Evolutionary conservation across 2,329 filamentous ascomycete species (phyloP).

Genomic region (Xylariaceae sp.): DNA sequence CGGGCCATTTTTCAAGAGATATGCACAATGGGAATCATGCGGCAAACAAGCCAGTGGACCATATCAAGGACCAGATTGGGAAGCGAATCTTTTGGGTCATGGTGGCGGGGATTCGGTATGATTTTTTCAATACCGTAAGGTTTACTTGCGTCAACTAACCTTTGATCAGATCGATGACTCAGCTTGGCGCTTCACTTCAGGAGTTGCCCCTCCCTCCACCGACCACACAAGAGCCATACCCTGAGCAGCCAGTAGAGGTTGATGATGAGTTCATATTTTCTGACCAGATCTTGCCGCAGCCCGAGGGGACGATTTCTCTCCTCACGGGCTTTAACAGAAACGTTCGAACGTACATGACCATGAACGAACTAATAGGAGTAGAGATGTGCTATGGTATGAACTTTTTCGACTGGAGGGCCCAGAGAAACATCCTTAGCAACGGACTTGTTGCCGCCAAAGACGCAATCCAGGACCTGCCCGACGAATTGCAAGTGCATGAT

Average conservation of each 20-base stretch:
- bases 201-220: constrained; percentile 73
- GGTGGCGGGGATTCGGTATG: constrained; percentile 66
- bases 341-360: constrained; percentile 73
- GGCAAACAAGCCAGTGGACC: constrained; percentile 54
- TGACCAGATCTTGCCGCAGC: constrained; percentile 66
- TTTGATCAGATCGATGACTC: constrained; percentile 64
- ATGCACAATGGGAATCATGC: constrained; percentile 35
- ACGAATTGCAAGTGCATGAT: constrained; percentile 52
- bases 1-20: constrained; percentile 27
- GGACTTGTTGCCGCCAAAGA: constrained; percentile 68
- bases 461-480: constrained; percentile 63
- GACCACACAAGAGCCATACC: constrained; percentile 71
- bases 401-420: constrained; percentile 72
- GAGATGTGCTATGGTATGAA: constrained; percentile 80
- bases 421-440: constrained; percentile 67
- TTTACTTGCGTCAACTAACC: constrained; percentile 1
- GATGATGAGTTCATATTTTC: constrained; percentile 79
- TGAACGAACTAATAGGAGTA: constrained; percentile 72
- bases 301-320: constrained; percentile 62
- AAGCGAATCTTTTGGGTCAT: constrained; percentile 83
- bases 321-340: constrained; percentile 79
- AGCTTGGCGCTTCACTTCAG: constrained; percentile 67
- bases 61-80: constrained; percentile 68
- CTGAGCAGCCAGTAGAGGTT: constrained; percentile 73
- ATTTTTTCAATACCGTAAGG: constrained; percentile 3